These are phyloP conservation scores for Melanomma pulvis-pyrius DNA, from an alignment of 495 filamentous ascomycete genomes.

Conservation along the genomic window DNA sequence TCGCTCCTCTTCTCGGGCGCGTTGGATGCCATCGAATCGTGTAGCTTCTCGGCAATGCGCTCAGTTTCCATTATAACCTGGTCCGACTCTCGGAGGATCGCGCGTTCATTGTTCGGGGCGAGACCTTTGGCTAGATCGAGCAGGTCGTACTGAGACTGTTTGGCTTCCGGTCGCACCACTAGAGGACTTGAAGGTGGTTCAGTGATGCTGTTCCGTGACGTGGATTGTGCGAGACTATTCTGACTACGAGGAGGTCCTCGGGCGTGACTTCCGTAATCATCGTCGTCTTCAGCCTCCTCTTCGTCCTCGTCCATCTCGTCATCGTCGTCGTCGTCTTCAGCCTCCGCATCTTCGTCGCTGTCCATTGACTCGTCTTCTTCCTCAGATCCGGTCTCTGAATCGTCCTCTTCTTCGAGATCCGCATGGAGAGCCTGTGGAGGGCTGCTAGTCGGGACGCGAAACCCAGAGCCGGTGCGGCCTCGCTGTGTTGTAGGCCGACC, in stretches of 20 bases:
- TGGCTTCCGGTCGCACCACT: constrained; percentile 9
- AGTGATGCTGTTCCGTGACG: constrained; percentile 5
- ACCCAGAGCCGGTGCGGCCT: constrained; percentile 27
- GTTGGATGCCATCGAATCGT: constrained; percentile 12
- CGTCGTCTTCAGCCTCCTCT: constrained; percentile 42
- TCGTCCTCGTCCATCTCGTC: constrained; percentile 29
- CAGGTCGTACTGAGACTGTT: constrained; percentile 32
- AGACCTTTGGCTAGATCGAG: constrained; percentile 30
- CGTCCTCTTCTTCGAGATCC: constrained; percentile 34
- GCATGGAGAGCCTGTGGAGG: constrained; percentile 42
- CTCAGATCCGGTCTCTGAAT: constrained; percentile 8
- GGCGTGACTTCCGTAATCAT: constrained; percentile 24
- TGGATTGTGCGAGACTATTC: constrained; percentile 15
- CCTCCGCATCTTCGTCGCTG: constrained; percentile 49
- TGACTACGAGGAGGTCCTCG: background rate
- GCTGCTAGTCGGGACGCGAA: constrained; percentile 45
- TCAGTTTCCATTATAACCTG: constrained; percentile 32
- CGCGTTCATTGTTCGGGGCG: background rate
- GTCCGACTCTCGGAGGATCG: constrained; percentile 22
- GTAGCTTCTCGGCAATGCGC: constrained; percentile 41
- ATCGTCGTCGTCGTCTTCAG: constrained; percentile 41
- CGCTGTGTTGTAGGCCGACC: constrained; percentile 9
- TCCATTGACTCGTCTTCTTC: constrained; percentile 46
- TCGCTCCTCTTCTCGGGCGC: constrained; percentile 8
- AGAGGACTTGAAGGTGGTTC: background rate